These are phyloP conservation scores for Citrullus colocynthis DNA, from an alignment of 306 rosid genomes.

Conservation along the genomic window DNA sequence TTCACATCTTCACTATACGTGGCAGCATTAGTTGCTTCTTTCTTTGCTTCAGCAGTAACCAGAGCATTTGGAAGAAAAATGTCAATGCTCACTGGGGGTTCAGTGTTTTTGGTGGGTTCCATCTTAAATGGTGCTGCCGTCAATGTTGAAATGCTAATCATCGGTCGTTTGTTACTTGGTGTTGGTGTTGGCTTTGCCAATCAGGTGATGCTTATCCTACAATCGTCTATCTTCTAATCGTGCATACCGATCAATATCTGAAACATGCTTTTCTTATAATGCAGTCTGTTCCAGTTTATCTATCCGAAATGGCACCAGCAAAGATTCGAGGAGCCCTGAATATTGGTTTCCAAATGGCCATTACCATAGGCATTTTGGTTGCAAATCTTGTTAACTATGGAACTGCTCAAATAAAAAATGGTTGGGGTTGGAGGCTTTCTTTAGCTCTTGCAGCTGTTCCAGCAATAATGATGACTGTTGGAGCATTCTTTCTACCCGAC, in stretches of 20 bases:
- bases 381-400: slow-evolving; percentile 30
- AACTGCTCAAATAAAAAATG: slow-evolving; percentile 15
- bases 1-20: slow-evolving; percentile 35
- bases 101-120: slow-evolving; percentile 17
- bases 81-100: slow-evolving; percentile 22
- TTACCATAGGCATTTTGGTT: slow-evolving; percentile 27
- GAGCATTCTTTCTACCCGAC: slow-evolving; percentile 24
- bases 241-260: background rate
- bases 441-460: slow-evolving; percentile 26
- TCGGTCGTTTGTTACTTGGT: slow-evolving; percentile 28
- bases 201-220: slow-evolving; percentile 15
- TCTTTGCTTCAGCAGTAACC: slow-evolving; percentile 29
- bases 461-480: slow-evolving; percentile 25
- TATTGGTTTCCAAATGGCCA: slow-evolving; percentile 27
- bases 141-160: slow-evolving; percentile 13
- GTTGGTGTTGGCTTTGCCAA: slow-evolving; percentile 28
- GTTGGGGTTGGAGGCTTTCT: slow-evolving; percentile 34
- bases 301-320: slow-evolving; percentile 40
- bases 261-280: background rate
- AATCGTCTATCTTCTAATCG: background rate
- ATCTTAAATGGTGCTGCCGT: slow-evolving; percentile 11
- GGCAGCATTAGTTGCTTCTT: slow-evolving; percentile 27
- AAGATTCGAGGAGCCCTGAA: slow-evolving; percentile 34
- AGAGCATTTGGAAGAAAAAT: slow-evolving; percentile 19
- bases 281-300: slow-evolving; percentile 28